Percentiles rank a stretch among this genome's conserved stretches.
These are phyloP conservation scores for Acorus calamus DNA, from an alignment of 106 monocot species.

Conservation along the genomic window DNA sequence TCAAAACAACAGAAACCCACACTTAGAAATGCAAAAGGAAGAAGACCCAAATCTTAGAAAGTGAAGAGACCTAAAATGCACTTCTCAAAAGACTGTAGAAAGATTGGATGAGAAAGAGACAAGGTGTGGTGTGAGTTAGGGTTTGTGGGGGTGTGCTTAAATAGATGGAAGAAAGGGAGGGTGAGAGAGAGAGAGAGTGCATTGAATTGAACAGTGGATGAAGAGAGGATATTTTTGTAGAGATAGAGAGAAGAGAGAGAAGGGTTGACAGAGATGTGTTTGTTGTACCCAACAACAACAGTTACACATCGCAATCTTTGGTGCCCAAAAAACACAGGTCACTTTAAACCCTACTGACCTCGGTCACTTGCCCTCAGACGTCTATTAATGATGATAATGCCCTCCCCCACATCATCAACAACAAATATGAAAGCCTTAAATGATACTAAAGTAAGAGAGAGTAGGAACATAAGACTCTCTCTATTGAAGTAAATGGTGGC, in stretches of 20 bases:
- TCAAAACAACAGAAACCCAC: too few species aligned
- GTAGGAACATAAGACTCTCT: not conserved
- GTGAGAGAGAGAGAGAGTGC: conserved; percentile 12
- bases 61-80: not conserved
- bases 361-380: conserved; percentile 12
- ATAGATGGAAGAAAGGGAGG: not conserved
- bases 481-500: too few species aligned
- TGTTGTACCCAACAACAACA: conserved; percentile 17
- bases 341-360: conserved; percentile 21
- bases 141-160: too few species aligned
- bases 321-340: conserved; percentile 11
- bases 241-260: conserved; percentile 6
- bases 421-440: not conserved
- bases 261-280: not conserved
- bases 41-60: too few species aligned
- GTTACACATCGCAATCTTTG: conserved; percentile 30
- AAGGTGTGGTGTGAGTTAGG: too few species aligned
- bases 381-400: not conserved
- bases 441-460: conserved; percentile 2
- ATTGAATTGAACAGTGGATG: not conserved
- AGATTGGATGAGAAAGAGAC: too few species aligned
- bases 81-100: too few species aligned
- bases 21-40: too few species aligned
- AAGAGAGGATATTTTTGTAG: conserved; percentile 12
- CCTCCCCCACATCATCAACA: too few species aligned